Evolutionary conservation across 495 filamentous ascomycete genomes (phyloP).

Genomic region (Trichoderma asperelloides): DNA sequence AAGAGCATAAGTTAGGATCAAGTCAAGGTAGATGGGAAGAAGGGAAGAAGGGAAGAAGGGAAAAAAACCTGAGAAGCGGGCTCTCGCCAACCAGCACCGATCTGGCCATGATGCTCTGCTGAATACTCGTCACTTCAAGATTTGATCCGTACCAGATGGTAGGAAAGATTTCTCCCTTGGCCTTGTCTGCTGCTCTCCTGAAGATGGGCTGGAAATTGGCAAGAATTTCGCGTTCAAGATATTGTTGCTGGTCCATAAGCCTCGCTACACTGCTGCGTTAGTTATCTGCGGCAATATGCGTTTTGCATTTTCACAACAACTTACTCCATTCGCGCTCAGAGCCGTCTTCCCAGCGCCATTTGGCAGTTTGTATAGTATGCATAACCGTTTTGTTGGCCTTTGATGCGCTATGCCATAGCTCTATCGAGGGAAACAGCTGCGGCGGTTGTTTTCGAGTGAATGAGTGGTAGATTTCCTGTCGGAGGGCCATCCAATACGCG

Average conservation of each 20-base stretch:
- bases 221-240: slow-evolving; percentile 1
- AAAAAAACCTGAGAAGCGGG: neutral
- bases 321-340: slow-evolving; percentile 7
- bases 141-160: slow-evolving; percentile 8
- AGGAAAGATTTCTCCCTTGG: slow-evolving; percentile 4
- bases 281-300: neutral
- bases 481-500: neutral
- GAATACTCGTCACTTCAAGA: neutral
- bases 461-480: slow-evolving; percentile 4
- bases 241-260: slow-evolving; percentile 1
- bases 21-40: neutral
- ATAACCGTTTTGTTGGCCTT: slow-evolving; percentile 3
- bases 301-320: too few species aligned
- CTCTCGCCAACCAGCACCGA: slow-evolving; percentile 5
- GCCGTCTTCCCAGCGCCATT: slow-evolving; percentile 8
- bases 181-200: neutral
- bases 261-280: neutral
- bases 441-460: slow-evolving; percentile 5
- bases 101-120: slow-evolving; percentile 7
- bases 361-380: slow-evolving; percentile 3
- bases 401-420: slow-evolving; percentile 3
- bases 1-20: neutral
- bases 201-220: slow-evolving; percentile 8
- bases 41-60: too few species aligned
- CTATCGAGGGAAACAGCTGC: neutral